These are phyloP conservation scores for Venturia asperata DNA, from an alignment of 2,329 filamentous ascomycete species.

Conservation along the genomic window DNA sequence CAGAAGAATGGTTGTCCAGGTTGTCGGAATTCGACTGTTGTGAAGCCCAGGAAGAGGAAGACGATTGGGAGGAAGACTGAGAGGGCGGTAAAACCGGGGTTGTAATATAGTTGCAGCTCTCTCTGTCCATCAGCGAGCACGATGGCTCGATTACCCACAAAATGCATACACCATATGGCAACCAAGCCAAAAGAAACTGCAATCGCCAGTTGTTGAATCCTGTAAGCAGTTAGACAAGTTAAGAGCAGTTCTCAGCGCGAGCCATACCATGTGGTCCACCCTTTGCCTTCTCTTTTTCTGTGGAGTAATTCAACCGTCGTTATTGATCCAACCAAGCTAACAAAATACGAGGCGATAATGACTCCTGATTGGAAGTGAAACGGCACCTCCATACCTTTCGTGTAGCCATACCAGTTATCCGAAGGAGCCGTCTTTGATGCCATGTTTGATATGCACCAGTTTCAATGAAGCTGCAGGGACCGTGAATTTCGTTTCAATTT, in stretches of 20 bases:
- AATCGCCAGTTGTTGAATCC: conserved; percentile 37
- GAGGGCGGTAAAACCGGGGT: conserved; percentile 60
- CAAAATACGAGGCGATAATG: conserved; percentile 59
- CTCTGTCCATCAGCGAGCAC: conserved; percentile 55
- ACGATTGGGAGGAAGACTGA: conserved; percentile 76
- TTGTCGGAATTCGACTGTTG: conserved; percentile 49
- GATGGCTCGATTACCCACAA: conserved; percentile 75
- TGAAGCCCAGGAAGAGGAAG: conserved; percentile 66
- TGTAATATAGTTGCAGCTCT: conserved; percentile 67
- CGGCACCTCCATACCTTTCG: conserved; percentile 29
- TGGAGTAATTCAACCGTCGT: conserved; percentile 80
- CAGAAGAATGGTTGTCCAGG: conserved; percentile 26
- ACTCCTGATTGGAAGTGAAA: conserved; percentile 49
- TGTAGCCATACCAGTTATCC: background rate
- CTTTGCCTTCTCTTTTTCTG: conserved; percentile 61
- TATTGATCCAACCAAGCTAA: conserved; percentile 67
- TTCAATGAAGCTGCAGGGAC: background rate
- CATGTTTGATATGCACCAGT: background rate
- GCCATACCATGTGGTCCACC: conserved; percentile 62
- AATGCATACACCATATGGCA: conserved; percentile 59
- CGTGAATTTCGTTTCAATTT: background rate
- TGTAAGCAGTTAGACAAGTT: conserved; percentile 22
- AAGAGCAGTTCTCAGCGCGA: background rate
- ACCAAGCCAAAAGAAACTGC: conserved; percentile 41
- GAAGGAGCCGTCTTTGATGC: background rate